A percentile compares a stretch with the other conserved stretches of the same genome.
Conservation (phyloP, 1,139 yeast species). For the Groenewaldozyma sp. region DNA sequence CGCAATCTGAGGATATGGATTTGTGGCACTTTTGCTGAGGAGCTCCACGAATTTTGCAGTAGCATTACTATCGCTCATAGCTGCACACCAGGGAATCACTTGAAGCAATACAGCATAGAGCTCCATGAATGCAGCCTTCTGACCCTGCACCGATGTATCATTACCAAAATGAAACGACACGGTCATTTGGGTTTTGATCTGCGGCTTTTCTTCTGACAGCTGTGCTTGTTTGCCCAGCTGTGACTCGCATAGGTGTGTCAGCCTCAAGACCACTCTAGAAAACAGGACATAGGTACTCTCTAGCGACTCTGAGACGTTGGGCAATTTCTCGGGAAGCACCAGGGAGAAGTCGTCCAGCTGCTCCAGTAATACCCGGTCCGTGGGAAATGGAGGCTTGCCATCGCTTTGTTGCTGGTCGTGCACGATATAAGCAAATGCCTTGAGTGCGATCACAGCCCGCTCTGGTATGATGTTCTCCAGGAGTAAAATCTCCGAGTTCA, state of each 20-base stretch:
- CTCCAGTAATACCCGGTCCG: slow-evolving; percentile 21
- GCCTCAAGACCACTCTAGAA: slow-evolving; percentile 48
- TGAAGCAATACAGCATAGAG: slow-evolving; percentile 64
- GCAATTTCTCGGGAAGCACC: slow-evolving; percentile 8
- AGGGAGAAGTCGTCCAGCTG: slow-evolving; percentile 3
- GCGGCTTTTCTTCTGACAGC: slow-evolving; percentile 17
- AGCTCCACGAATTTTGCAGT: slow-evolving; percentile 51
- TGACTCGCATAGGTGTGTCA: slow-evolving; percentile 52
- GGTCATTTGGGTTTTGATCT: slow-evolving; percentile 29
- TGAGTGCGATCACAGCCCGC: slow-evolving; percentile 57
- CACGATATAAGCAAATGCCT: slow-evolving; percentile 60
- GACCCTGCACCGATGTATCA: slow-evolving; percentile 30
- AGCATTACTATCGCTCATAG: slow-evolving; percentile 43
- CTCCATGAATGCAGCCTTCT: slow-evolving; percentile 39
- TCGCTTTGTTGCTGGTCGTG: slow-evolving; percentile 49
- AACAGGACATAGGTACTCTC: slow-evolving; percentile 58
- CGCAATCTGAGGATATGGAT: slow-evolving; percentile 52
- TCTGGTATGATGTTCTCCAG: slow-evolving; percentile 64
- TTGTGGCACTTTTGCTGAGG: slow-evolving; percentile 66
- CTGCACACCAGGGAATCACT: slow-evolving; percentile 59
- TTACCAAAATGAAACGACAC: slow-evolving; percentile 42
- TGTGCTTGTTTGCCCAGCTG: slow-evolving; percentile 23
- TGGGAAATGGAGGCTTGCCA: slow-evolving; percentile 73
- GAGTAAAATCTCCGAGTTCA: slow-evolving; percentile 37
- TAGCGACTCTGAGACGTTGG: slow-evolving; percentile 19